Percentiles rank a stretch among this genome's conserved stretches.
These are phyloP conservation scores for Suillus paluster DNA, from an alignment of 768 basidiomycete genomes.

Conservation along the genomic window DNA sequence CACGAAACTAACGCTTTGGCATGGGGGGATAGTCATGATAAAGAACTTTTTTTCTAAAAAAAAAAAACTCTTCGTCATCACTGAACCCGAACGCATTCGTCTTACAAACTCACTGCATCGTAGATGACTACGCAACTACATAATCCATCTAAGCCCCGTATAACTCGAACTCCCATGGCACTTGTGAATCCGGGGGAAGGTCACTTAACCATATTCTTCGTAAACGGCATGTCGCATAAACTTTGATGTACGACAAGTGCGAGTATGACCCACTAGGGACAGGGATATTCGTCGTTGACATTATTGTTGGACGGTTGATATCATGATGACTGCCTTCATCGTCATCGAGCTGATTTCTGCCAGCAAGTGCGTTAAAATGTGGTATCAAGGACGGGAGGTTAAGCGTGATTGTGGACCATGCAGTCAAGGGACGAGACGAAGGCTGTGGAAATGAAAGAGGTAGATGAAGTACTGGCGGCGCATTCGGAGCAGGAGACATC, in stretches of 20 bases:
- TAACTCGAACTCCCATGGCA: slow-evolving; percentile 80
- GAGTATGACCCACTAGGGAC: slow-evolving; percentile 62
- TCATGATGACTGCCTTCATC: slow-evolving; percentile 18
- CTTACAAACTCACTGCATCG: background rate
- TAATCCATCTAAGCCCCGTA: slow-evolving; percentile 47
- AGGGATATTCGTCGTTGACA: slow-evolving; percentile 22
- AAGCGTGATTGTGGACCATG: slow-evolving; percentile 71
- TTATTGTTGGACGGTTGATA: slow-evolving; percentile 8
- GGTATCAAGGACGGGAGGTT: slow-evolving; percentile 62
- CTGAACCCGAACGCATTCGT: background rate
- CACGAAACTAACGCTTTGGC: background rate
- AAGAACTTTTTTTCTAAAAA: background rate
- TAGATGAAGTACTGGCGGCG: slow-evolving; percentile 68
- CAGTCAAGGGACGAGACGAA: slow-evolving; percentile 61
- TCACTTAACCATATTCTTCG: slow-evolving; percentile 79
- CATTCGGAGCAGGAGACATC: slow-evolving; percentile 31
- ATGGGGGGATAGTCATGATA: background rate
- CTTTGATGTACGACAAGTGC: slow-evolving; percentile 71
- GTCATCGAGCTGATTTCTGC: slow-evolving; percentile 27
- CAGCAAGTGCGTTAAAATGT: slow-evolving; percentile 59
- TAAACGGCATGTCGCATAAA: slow-evolving; percentile 79
- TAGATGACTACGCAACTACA: background rate
- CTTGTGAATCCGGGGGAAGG: slow-evolving; percentile 50
- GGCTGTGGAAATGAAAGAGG: slow-evolving; percentile 66
- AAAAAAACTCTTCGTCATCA: background rate